A percentile compares a stretch with the other conserved stretches of the same genome.
Conservation (phyloP, 2,329 filamentous ascomycete species). For the Botrytis paeoniae region DNA sequence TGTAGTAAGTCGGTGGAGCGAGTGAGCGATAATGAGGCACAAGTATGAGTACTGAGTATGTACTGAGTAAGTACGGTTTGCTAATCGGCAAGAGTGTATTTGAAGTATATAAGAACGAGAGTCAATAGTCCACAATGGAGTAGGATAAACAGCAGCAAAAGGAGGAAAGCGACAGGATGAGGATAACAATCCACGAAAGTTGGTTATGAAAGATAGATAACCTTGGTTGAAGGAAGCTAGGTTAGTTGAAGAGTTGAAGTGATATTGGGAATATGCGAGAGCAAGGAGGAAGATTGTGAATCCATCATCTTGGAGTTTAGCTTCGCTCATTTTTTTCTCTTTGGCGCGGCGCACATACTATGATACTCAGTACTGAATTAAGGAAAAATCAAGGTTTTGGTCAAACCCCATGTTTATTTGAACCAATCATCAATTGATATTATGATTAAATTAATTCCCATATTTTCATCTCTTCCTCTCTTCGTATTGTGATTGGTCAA, state of each 20-base stretch:
- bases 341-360: not conserved
- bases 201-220: not conserved
- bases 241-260: not conserved
- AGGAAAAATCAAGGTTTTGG: not conserved
- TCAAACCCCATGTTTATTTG: not conserved
- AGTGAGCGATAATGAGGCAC: not conserved
- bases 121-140: not conserved
- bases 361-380: no score
- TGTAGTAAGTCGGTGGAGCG: not conserved
- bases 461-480: not conserved
- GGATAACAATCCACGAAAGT: constrained; percentile 2
- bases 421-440: not conserved
- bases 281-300: not conserved
- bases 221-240: not conserved
- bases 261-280: not conserved
- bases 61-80: not conserved
- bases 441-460: not conserved
- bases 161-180: not conserved
- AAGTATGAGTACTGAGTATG: not conserved
- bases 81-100: not conserved
- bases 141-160: not conserved
- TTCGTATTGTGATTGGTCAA: not conserved
- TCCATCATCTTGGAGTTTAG: not conserved
- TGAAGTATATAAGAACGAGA: not conserved
- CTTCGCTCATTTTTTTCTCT: not conserved